A percentile compares a stretch with the other conserved stretches of the same genome.
Conservation (phyloP, 1,284 basidiomycete genomes). For the Entoloma clypeatum region DNA sequence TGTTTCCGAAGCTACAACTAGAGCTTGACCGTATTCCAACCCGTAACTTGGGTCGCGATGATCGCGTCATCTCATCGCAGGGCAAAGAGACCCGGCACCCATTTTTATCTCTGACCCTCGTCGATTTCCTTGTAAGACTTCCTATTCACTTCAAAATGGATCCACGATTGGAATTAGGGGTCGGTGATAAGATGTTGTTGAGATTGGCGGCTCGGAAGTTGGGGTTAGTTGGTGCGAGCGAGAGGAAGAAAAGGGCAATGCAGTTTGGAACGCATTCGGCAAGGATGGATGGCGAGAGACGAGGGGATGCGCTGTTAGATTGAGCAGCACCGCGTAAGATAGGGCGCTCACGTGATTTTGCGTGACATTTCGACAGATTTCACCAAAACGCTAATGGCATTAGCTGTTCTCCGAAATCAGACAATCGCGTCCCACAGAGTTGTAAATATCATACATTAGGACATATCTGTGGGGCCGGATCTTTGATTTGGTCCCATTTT, state of each 20-base stretch:
- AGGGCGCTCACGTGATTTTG: too few species aligned
- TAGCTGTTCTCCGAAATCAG: too few species aligned
- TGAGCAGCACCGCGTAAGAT: too few species aligned
- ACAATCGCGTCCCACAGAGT: too few species aligned
- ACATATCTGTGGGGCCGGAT: too few species aligned
- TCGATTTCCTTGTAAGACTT: conserved; percentile 68
- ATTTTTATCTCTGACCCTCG: conserved; percentile 78
- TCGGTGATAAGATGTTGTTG: conserved; percentile 88
- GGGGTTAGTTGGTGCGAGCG: conserved; percentile 67
- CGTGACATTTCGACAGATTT: too few species aligned
- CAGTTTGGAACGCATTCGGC: conserved; percentile 95
- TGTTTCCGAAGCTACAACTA: conserved; percentile 68
- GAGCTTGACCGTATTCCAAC: conserved; percentile 89
- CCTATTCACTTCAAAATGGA: conserved; percentile 83
- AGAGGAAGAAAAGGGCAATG: conserved; percentile 89
- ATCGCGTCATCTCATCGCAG: conserved; percentile 85
- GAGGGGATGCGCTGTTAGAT: conserved; percentile 46
- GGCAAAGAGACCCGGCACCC: conserved; percentile 91
- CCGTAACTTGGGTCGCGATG: conserved; percentile 92
- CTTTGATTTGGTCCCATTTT: too few species aligned
- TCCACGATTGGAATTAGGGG: conserved; percentile 58
- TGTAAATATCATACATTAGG: too few species aligned
- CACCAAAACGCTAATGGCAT: too few species aligned
- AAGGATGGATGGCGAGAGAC: conserved; percentile 72
- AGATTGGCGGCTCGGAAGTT: conserved; percentile 64